Evolutionary conservation across 176 grass and related monocot genomes (phyloP), one percentile per base, ranked within the genome.

Genomic region (Bromus sterilis): DNA sequence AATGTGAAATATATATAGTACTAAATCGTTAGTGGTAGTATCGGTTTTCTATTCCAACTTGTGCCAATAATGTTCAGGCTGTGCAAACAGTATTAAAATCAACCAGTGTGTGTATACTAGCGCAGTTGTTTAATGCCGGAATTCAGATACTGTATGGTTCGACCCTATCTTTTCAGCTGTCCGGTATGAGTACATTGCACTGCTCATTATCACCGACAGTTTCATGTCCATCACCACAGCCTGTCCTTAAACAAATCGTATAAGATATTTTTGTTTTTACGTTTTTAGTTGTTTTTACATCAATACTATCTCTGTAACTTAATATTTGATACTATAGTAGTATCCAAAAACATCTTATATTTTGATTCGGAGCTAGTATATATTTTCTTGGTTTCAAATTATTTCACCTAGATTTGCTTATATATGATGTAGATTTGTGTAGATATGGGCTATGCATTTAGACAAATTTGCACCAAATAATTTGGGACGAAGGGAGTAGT

Each of bases 131-230:
- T 75, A 51, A 6, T 59, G 59, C 14, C 3, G 49, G 57, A 20
- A 44, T 43, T 82, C 35, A 86, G 79, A 67, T 51, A 61, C 65
- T 57, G 46, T 75, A 80, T 48, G 32, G 34, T 77, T 81, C 20
- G 43, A 48, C 6, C 23, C 34, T 51, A 30, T 56, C 59, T 86
- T 90, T 86, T 86, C 75, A 79, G 75, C 88, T 90, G 88, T 41
- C 51, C 25, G 32, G 55, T 41, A 86, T 70, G 80, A 43, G 80
- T 75, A 32, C 35, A 86, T 62, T 35, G 56, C 72, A 56, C 72
- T 89, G 72, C 72, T 71, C 78, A 71, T 76, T 3, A 74, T 90
- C 66, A 71, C 83, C 83, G 79, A 86, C 84, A 90, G 39, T 68
- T 82, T 83, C 48, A 79, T 79, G 79, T 6, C 13, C 74, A 74